These are phyloP conservation scores for Exobasidium rhododendri DNA, from an alignment of 1,284 basidiomycete genomes.

Conservation along the genomic window DNA sequence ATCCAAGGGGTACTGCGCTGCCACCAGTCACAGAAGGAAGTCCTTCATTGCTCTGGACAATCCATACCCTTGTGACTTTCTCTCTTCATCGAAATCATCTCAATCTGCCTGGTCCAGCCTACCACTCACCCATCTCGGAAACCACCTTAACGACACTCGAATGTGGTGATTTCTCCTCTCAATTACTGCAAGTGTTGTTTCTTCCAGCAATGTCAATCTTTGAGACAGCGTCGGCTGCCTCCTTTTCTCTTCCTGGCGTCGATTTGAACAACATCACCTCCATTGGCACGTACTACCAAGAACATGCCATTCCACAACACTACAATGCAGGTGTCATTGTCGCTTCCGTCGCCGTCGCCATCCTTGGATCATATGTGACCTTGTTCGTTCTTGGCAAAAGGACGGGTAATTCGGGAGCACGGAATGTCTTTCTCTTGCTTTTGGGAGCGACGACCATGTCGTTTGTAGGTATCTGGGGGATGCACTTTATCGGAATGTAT, in stretches of 20 bases:
- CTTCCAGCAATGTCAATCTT: no score
- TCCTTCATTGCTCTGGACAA: no score
- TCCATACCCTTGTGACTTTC: no score
- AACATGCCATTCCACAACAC: conserved; percentile 55
- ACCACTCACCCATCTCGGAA: no score
- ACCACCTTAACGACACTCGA: no score
- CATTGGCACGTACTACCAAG: conserved; percentile 55
- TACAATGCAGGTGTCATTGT: conserved; percentile 57
- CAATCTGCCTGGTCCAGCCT: no score
- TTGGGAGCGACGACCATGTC: conserved; percentile 61
- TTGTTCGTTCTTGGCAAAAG: conserved; percentile 58
- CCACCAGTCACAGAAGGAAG: no score
- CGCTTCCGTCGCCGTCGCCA: conserved; percentile 59
- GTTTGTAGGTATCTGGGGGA: conserved; percentile 52
- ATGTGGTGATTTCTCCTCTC: no score
- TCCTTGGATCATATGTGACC: conserved; percentile 59
- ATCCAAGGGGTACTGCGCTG: no score
- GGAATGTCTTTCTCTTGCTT: conserved; percentile 57
- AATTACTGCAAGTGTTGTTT: no score
- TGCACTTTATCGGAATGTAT: conserved; percentile 60
- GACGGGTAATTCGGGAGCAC: conserved; percentile 56
- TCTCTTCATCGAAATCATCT: no score
- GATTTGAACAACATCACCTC: neutral
- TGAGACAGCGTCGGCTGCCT: no score
- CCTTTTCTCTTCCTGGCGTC: neutral